Conservation (phyloP, 495 filamentous ascomycete genomes). For the Hypoxylon subgilvum region DNA sequence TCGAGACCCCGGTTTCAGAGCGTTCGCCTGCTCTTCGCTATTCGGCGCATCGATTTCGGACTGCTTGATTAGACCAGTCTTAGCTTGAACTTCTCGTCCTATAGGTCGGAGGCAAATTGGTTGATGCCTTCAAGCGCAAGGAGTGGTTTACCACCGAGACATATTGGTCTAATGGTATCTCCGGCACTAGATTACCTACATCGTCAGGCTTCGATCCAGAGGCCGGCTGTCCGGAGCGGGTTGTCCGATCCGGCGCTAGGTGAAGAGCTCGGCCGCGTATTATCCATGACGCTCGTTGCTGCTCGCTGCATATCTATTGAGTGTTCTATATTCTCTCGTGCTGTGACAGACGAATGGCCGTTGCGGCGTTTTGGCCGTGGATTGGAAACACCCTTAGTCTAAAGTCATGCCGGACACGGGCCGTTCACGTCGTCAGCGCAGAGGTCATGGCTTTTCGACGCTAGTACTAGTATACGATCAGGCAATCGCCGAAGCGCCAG, state of each 20-base stretch:
- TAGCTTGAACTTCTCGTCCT: neutral
- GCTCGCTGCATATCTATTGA: neutral
- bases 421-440: slow-evolving; percentile 1
- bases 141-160: neutral
- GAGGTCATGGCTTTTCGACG: neutral
- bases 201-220: neutral
- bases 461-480: neutral
- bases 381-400: neutral
- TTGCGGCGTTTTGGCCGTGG: neutral
- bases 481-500: neutral
- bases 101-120: neutral
- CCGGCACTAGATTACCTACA: no score
- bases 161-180: no score
- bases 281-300: no score
- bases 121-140: neutral
- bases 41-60: neutral
- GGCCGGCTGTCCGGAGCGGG: neutral
- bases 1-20: neutral
- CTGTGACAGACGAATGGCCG: neutral
- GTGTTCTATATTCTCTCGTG: neutral
- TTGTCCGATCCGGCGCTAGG: neutral
- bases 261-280: neutral
- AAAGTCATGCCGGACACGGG: slow-evolving; percentile 2
- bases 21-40: neutral
- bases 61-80: neutral